Evolutionary conservation across 2,329 filamentous ascomycete species (phyloP).

Genomic region (Microascus cirrosus): DNA sequence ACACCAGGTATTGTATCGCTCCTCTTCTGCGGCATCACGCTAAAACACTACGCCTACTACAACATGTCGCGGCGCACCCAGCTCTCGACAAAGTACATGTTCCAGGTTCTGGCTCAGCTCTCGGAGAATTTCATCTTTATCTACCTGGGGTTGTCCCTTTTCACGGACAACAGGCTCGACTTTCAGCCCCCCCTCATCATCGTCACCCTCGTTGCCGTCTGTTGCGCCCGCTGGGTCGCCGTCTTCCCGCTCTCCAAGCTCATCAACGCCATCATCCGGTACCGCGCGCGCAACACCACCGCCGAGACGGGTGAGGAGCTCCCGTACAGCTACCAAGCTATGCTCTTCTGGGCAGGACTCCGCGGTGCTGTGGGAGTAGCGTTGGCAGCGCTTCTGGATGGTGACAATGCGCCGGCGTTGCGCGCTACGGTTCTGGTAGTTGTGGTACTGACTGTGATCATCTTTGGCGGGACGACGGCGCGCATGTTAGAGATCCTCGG

Average conservation of each 20-base stretch:
- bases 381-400: conserved; percentile 76
- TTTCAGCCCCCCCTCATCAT: conserved; percentile 96
- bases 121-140: conserved; percentile 99
- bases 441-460: conserved; percentile 94
- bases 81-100: conserved; percentile 94
- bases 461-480: conserved; percentile 93
- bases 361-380: conserved; percentile 94
- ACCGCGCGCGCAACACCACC: conserved; percentile 72
- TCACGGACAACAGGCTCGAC: conserved; percentile 77
- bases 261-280: conserved; percentile 89
- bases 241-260: conserved; percentile 84
- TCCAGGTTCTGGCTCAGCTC: conserved; percentile 86
- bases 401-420: conserved; percentile 64
- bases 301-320: conserved; percentile 72
- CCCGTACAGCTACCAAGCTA: conserved; percentile 92
- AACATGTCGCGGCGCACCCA: conserved; percentile 98
- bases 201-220: conserved; percentile 83
- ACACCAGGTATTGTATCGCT: conserved; percentile 79
- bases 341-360: conserved; percentile 98
- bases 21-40: conserved; percentile 92
- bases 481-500: conserved; percentile 95
- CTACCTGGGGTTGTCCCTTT: conserved; percentile 87
- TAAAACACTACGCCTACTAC: conserved; percentile 99
- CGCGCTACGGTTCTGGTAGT: conserved; percentile 95
- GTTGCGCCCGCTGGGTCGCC: conserved; percentile 81